Base-by-base conservation (phyloP, 257 asterid genomes). In the Thymus mandschuricus region DNA sequence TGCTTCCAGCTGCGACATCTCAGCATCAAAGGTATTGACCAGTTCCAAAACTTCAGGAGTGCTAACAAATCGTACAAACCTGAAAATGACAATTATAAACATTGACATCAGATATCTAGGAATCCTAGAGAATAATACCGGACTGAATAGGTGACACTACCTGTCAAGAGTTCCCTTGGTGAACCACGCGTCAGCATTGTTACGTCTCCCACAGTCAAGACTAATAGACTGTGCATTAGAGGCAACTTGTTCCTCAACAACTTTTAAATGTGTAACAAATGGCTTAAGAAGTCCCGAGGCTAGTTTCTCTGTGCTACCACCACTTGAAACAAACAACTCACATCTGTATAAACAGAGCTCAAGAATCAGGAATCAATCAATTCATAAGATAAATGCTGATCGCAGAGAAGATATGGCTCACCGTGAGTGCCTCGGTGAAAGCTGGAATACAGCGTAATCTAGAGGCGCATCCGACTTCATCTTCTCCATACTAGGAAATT, bases 91-190 rank as follows among this genome's bases (percentile, higher is more conserved):
- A 46, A 12, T 60, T 35, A 44, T 33, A 58, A 28, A 54, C 27
- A 50, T 30, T 58, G 10, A 57, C 35, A 68, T 70, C 46, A 66
- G 65, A 72, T 62, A 59, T 15, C 15, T 60, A 49, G 65, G 35
- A 44, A 15, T 8, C 12, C 34, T 8, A 4, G 64, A 13, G 35
- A 55, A 55, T 67, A 12, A 66, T 43, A 73, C 35, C 35, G 38
- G 44, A 60, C 33, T 60, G 40, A 44, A 52, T 69, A 78, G 68
- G 64, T 21, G 45, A 52, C 68, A 60, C 58, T 77, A 91, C 98
- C 96, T 94, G 84, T 94, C 96, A 29, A 94, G 86, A n/a, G 97
- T 91, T 80, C 96, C 98, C 82, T 87, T 94, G 57, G 97, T 91
- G 88, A 94, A 94, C 98, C 98, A 94, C 57, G 63, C 73, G 66